Evolutionary conservation across 2,329 filamentous ascomycete genomes (phyloP), one percentile per base, ranked within the genome.

Genomic region (Penicillium sp.): DNA sequence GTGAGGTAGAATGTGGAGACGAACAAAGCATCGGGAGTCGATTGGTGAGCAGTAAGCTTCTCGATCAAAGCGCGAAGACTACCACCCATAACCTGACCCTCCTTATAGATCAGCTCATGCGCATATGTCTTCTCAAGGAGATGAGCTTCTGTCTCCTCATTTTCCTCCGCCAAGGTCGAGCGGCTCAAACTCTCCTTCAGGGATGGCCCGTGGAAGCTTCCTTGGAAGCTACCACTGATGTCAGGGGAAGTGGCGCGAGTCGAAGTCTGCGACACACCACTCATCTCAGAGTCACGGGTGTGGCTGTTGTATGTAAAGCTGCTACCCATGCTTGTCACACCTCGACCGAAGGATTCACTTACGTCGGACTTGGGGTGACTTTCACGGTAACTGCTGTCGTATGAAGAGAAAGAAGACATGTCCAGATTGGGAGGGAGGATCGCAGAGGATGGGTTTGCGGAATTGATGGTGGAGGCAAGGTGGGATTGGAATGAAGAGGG

Each of bases 1-100:
- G 95, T 99, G 27, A 98, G 87, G 72, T 96, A 98, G 71, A 99
- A 98, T 0, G 95, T 92, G 3, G 92, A 93, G 43, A 96, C 91
- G 67, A 98, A 98, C 69, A 91, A 86, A 19, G 91, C 87, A 71
- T 98, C 93, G 0, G 95, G 95, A 0, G 93, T 96, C 0, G 92
- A 90, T 72, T 97, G 92, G 71, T 96, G 92, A 0, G 91, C 92
- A 0, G 95, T 98, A 43, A 99, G 84, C 61, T 92, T 88, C 79
- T 99, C 95, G n/a, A 99, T 89, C 27, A 99, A 80, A 2, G 95
- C 95, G 5, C 90, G 87, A 13, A 99, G 83, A 3, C 92, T 96
- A 14, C 95, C 95, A 47, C 95, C 95, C 43, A 91, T 91, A n/a
- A 99, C 88, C 61, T 96, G 90, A 1, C 93, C 93, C 65, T 98